Base-by-base conservation (phyloP, 345 rosid species). In the Populus nigra region DNA sequence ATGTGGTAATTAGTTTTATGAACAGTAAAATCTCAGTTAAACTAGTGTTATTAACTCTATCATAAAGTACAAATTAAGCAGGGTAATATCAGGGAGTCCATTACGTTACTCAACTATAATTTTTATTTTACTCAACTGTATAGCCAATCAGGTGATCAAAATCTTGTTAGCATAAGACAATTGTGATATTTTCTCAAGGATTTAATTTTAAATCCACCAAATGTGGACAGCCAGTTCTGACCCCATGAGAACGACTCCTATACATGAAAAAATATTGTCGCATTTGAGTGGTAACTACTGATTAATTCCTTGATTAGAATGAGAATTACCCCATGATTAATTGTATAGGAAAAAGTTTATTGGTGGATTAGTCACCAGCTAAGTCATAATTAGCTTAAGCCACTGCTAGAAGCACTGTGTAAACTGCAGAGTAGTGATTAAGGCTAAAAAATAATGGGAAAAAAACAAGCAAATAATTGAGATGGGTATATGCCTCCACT, bases 391-490 rank as follows among this genome's bases (percentile, higher is more conserved):
- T 45, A 18, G 59, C 59, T 53, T 7, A 53, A 53, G 59, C 59
- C n/a, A 53, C 59, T 53, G 59, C 59, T 6, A 17, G n/a, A 53
- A 53, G 23, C 59, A 53, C 0, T 50, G 7, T 49, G 13, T 3
- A 2, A 11, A 0, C 45, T 10, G 59, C 50, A 47, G 4, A 47
- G 33, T 59, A 43, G 43, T 63, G 39, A 65, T 78, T 61, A 68
- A 72, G 35, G 41, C 47, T 33, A 71, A 69, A 73, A 76, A 69
- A 16, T 15, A n/a, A 61, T 12, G 72, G 41, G 38, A 45, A 81
- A 76, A 31, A 20, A 62, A 82, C 73, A 74, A 76, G 31, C 43
- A 66, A 73, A 83, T 80, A 72, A 83, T 81, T 29, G 82, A 80
- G 75, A 72, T 49, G 69, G 53, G 72, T 18, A 65, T 72, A 65